These are phyloP conservation scores for Fusarium dlaminii DNA, from an alignment of 2,329 filamentous ascomycete genomes.

Conservation along the genomic window DNA sequence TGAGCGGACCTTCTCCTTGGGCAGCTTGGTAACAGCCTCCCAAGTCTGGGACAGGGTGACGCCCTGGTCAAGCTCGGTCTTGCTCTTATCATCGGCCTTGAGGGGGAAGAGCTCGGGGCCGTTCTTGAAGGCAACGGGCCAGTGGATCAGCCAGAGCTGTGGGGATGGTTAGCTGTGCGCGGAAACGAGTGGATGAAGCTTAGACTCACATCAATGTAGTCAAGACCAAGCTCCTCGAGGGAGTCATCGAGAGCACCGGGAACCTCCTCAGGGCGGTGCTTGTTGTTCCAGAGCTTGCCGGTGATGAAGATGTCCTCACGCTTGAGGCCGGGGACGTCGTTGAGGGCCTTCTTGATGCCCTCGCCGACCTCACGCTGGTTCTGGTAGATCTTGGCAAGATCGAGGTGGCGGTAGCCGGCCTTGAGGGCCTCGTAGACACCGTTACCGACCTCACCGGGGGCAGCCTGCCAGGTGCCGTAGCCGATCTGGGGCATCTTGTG, in stretches of 20 bases:
- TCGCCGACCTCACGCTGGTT: constrained; percentile 70
- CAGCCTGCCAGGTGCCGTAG: constrained; percentile 73
- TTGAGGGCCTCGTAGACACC: constrained; percentile 72
- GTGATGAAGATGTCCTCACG: constrained; percentile 69
- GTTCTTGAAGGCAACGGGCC: constrained; percentile 61
- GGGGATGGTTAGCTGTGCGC: not conserved
- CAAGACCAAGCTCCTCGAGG: constrained; percentile 63
- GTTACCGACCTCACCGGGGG: constrained; percentile 69
- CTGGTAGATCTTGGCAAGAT: constrained; percentile 65
- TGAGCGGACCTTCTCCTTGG: constrained; percentile 69
- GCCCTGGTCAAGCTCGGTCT: constrained; percentile 55
- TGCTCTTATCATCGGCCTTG: constrained; percentile 45
- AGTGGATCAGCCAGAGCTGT: constrained; percentile 70
- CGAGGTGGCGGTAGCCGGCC: constrained; percentile 71
- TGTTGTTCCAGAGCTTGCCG: constrained; percentile 72
- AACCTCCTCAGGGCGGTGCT: constrained; percentile 68
- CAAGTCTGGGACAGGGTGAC: constrained; percentile 56
- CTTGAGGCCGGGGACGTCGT: constrained; percentile 60
- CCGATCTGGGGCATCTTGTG: constrained; percentile 71
- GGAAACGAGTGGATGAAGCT: not conserved
- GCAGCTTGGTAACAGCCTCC: constrained; percentile 64
- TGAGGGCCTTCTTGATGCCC: constrained; percentile 60
- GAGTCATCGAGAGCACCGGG: constrained; percentile 65
- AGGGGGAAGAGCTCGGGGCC: constrained; percentile 58
- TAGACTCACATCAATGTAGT: constrained; percentile 63